A percentile compares a stretch with the other conserved stretches of the same genome.
phyloP scores from a whole-genome alignment of 2,329 filamentous ascomycete genomes.

The Cladosporium cucumerinum region DNA sequence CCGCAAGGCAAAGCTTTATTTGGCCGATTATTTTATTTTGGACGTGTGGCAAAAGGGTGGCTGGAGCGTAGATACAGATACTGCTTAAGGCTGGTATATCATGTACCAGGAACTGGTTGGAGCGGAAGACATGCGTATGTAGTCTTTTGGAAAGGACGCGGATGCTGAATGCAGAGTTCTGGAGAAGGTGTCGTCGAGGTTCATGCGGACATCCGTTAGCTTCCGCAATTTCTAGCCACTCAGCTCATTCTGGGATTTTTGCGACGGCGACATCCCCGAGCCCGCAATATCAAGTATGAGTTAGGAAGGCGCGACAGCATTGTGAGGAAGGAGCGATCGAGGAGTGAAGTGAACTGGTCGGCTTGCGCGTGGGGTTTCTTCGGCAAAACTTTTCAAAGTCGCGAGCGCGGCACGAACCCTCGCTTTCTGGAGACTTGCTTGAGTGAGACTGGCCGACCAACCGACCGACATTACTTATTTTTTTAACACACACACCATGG shows the following conservation, averaged over 20 bases:
- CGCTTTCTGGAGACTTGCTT: neutral
- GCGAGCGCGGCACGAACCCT: neutral
- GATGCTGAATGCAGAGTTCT: neutral
- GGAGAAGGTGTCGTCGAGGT: neutral
- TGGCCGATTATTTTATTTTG: neutral
- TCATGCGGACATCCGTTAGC: neutral
- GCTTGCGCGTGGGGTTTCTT: neutral
- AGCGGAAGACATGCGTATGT: neutral
- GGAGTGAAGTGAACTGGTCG: neutral
- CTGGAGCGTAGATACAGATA: neutral
- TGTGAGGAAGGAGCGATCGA: neutral
- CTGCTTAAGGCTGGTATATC: neutral
- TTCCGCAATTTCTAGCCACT: neutral
- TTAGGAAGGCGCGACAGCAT: neutral
- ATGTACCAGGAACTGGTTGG: neutral
- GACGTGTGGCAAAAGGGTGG: neutral
- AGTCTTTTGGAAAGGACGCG: neutral
- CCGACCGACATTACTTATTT: neutral
- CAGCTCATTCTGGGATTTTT: neutral
- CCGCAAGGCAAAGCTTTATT: neutral
- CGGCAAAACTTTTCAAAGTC: neutral
- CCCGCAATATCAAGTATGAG: neutral
- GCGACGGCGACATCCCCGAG: neutral
- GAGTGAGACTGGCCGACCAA: neutral
- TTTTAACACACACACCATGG: slow-evolving; percentile 9